Evolutionary conservation across 495 filamentous ascomycete species (phyloP), one percentile per base, ranked within the genome.

Genomic region (Cercophora samala): DNA sequence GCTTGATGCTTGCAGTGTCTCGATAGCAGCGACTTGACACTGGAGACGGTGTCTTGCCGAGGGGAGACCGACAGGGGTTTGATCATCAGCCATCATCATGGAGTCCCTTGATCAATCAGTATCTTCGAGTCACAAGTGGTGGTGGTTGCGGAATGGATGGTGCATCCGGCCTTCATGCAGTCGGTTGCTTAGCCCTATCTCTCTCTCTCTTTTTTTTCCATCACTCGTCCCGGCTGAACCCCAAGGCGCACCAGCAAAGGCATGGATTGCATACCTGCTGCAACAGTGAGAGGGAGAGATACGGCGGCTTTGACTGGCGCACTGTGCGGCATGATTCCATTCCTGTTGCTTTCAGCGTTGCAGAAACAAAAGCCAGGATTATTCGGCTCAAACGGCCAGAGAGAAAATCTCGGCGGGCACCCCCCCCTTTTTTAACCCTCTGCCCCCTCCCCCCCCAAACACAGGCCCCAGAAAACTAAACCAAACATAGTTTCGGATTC

Each of bases 271-370:
- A n/a, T n/a, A n/a, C n/a, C n/a, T n/a, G n/a, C n/a, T n/a, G n/a
- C n/a, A n/a, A n/a, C n/a, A n/a, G n/a, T n/a, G n/a, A n/a, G n/a
- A n/a, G n/a, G n/a, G 37, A 32, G 25, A 21, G 32, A 29, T 23
- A 37, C 4, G 23, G 54, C 42, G 60, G 11, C 42, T 46, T 6
- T 24, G 29, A 53, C n/a, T 24, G 62, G 62, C 62, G 60, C 61
- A 25, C 66, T 68, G 63, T 65, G 66, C 66, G 63, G 63, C 59
- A 68, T 62, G 66, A 68, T 65, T 61, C 53, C 66, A 68, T 58
- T 65, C 63, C 62, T 42, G 62, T 58, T 18, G 24, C 52, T 46
- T 46, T 46, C 37, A 46, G 37, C 13, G 37, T 46, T 46, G 37
- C 37, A 46, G 62, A 68, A 68, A 68, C 66, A 62, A 60, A 56